Evolutionary conservation across 495 filamentous ascomycete species (phyloP).

Genomic region (Pyrenopolyporus hunteri): DNA sequence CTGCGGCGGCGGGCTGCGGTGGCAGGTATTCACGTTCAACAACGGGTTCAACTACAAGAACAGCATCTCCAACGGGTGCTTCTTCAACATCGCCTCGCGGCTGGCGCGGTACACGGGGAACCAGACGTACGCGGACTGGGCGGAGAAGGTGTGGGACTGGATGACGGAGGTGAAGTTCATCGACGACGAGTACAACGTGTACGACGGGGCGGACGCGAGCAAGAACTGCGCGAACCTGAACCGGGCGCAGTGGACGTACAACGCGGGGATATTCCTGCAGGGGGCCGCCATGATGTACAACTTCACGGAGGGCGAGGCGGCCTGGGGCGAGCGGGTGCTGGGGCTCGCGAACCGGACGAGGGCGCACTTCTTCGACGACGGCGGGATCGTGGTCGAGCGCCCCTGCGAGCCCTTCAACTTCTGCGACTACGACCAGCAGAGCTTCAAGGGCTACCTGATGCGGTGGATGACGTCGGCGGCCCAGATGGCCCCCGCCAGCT

Average conservation of each 20-base stretch:
- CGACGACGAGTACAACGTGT: constrained; percentile 63
- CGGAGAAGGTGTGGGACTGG: constrained; percentile 75
- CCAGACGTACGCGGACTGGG: constrained; percentile 77
- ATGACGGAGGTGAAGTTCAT: constrained; percentile 65
- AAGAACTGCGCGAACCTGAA: constrained; percentile 65
- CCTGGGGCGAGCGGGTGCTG: constrained; percentile 64
- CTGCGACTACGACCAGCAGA: constrained; percentile 73
- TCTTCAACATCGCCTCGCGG: constrained; percentile 83
- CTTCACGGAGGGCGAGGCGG: constrained; percentile 56
- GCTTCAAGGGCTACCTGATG: constrained; percentile 77
- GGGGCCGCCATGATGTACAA: constrained; percentile 84
- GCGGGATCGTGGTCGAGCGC: constrained; percentile 67
- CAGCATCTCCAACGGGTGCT: constrained; percentile 75
- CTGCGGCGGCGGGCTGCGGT: constrained; percentile 80
- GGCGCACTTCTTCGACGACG: constrained; percentile 63
- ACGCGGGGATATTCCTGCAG: constrained; percentile 73
- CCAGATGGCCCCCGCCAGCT: constrained; percentile 69
- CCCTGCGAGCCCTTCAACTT: constrained; percentile 69
- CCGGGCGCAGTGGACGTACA: constrained; percentile 76
- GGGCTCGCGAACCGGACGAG: constrained; percentile 60
- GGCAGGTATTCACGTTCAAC: constrained; percentile 87
- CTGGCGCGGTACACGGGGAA: constrained; percentile 78
- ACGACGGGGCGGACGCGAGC: constrained; percentile 67
- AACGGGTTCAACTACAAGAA: constrained; percentile 84
- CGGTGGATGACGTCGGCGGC: constrained; percentile 72